phyloP scores from a whole-genome alignment of 495 filamentous ascomycete species.

The Neurospora pannonica region DNA sequence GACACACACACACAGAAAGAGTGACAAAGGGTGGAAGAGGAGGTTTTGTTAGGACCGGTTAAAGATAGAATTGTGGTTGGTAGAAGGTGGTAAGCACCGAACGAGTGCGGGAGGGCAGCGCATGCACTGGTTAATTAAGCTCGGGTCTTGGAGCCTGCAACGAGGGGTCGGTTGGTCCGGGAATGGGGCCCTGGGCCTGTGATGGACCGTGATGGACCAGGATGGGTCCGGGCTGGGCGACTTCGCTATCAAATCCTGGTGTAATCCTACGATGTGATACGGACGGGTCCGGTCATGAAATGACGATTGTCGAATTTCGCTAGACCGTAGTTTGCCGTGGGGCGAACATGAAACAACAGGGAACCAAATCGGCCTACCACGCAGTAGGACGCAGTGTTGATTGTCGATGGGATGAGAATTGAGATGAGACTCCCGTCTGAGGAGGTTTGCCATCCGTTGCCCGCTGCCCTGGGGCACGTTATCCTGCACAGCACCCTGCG shows the following conservation, averaged over 20 bases:
- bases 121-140: background rate
- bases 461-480: background rate
- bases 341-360: constrained; percentile 3
- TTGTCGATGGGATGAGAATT: background rate
- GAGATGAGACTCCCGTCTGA: background rate
- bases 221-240: background rate
- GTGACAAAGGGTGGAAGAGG: background rate
- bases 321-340: constrained; percentile 18
- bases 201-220: background rate
- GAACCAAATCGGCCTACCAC: background rate
- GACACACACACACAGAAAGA: background rate
- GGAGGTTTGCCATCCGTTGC: background rate
- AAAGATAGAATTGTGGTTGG: background rate
- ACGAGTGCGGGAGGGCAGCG: background rate
- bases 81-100: background rate
- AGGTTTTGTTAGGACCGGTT: background rate
- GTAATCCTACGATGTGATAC: background rate
- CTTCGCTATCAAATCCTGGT: background rate
- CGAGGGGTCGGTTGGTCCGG: background rate
- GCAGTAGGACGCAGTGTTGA: background rate
- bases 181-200: background rate
- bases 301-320: constrained; percentile 17
- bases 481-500: background rate
- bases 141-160: background rate
- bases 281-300: background rate